Evolutionary conservation across 2,329 filamentous ascomycete species (phyloP), one percentile per base, ranked within the genome.

Genomic region (Exophiala phaeomuriformis): DNA sequence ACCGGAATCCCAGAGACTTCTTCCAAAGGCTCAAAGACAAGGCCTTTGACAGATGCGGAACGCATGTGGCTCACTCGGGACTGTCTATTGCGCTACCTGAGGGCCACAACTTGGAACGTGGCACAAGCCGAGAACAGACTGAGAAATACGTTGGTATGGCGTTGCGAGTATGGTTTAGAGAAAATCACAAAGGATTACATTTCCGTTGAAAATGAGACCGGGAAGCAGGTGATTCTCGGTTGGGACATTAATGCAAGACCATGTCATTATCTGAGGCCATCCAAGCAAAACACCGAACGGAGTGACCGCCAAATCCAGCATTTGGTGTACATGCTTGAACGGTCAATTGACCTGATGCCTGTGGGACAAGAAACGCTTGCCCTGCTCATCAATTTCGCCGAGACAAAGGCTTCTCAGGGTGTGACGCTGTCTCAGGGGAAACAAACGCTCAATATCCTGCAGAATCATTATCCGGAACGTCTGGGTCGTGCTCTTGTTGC

Each of bases 391-490:
- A 91, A 96, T 73, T 97, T 95, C 76, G 88, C 89, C 70, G 79
- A 84, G 56, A 85, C 83, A 61, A 86, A 86, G 68, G 81, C 78
- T 55, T 82, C 88, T 51, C 81, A 84, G 64, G 88, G 90, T 65
- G 89, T 91, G 5, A 82, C 82, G 6, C 75, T 96, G 53, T 79
- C 79, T 31, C 85, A 87, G 66, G 88, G 86, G 4, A 83, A 86
- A 63, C 85, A 94, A 73, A 86, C 90, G n/a, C 74, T 98, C 63
- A 79, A 85, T 68, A 95, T 98, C 62, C 77, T 98, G 57, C 93
- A 98, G 73, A 90, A 86, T 61, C 90, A 98, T 72, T 97, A 97
- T 68, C 93, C 93, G 0, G 93, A 98, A 75, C 77, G 93, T 51
- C 75, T 98, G 32, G 93, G 93, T 44, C 82, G 86, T 64, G 90